phyloP scores from a whole-genome alignment of 257 asterid genomes.

The Gentiana dahurica region DNA sequence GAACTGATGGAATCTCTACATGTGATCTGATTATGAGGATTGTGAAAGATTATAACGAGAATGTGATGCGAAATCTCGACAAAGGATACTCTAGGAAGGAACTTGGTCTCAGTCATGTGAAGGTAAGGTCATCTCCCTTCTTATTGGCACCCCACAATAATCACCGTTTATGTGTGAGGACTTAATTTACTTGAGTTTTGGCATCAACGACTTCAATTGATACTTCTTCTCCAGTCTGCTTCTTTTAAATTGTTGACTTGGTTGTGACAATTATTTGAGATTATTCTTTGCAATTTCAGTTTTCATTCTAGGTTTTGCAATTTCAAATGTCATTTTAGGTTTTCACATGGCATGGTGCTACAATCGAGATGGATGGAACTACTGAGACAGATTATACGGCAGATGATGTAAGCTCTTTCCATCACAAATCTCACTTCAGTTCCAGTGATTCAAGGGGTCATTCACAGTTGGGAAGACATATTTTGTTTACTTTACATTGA shows the following conservation, averaged over 20 bases:
- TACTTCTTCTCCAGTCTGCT: too few species aligned
- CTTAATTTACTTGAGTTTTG: constrained; percentile 3
- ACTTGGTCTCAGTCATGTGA: constrained; percentile 55
- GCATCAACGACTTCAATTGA: not conserved
- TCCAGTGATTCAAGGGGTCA: not conserved
- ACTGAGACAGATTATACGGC: constrained; percentile 94
- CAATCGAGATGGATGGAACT: constrained; percentile 78
- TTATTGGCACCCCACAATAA: too few species aligned
- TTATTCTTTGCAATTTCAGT: too few species aligned
- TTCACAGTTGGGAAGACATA: too few species aligned
- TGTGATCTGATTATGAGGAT: constrained; percentile 59
- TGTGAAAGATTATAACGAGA: constrained; percentile 54
- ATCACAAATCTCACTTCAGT: not conserved
- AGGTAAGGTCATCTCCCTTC: constrained; percentile 19
- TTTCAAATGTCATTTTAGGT: constrained; percentile 27
- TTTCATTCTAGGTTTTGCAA: too few species aligned
- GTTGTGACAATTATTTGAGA: too few species aligned
- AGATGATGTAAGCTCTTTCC: constrained; percentile 53
- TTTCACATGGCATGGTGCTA: constrained; percentile 95
- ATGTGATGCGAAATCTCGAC: constrained; percentile 68
- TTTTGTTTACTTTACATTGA: too few species aligned
- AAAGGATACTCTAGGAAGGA: constrained; percentile 64
- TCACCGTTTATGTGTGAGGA: too few species aligned
- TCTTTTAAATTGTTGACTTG: too few species aligned
- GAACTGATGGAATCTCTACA: constrained; percentile 56